Evolutionary conservation across 345 rosid genomes (phyloP), one percentile per base, ranked within the genome.

Genomic region (Ailanthus altissimus): DNA sequence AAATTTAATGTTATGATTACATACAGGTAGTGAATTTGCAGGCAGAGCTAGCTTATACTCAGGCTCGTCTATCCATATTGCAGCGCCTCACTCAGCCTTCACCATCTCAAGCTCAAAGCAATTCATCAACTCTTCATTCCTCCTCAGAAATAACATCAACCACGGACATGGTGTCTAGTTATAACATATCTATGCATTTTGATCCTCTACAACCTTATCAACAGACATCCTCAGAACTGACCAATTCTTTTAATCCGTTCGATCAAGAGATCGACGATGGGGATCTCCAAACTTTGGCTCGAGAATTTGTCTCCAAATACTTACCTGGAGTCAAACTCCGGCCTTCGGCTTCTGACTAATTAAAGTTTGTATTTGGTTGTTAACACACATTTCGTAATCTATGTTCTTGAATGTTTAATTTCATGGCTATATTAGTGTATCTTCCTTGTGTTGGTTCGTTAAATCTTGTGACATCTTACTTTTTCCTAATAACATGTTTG

Each of bases 1-100:
- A 43, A n/a, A 6, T 3, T 54, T 38, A 40, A 36, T 45, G 1
- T 38, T 18, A 67, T 72, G 46, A 32, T 38, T 77, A 36, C 46
- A 32, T 32, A n/a, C 77, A 94, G 98, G 92, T 91, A 15, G 86
- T 89, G 82, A 90, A 85, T 84, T 79, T 95, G 64, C 99, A 91
- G 77, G 92, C 97, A 0, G 98, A 94, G 76, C 79, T 94, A 15
- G 89, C 97, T 6, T 85, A 78, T 82, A 83, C 86, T 61, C 97
- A 90, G 78, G 93, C 93, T 46, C 83, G 82, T 38, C 89, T 93
- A 49, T 83, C 92, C 2, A 81, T 87, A 36, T 25, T 93, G 79
- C 92, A 84, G 28, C 81, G 79, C 28, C 62, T 86, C 15, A 77
- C 89, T 57, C 60, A 36, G 20, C 72, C 77, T 70, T 79, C 75